Evolutionary conservation across 352 stramenopile species (phyloP).

Genomic region (Phytophthora fragariaefolia): DNA sequence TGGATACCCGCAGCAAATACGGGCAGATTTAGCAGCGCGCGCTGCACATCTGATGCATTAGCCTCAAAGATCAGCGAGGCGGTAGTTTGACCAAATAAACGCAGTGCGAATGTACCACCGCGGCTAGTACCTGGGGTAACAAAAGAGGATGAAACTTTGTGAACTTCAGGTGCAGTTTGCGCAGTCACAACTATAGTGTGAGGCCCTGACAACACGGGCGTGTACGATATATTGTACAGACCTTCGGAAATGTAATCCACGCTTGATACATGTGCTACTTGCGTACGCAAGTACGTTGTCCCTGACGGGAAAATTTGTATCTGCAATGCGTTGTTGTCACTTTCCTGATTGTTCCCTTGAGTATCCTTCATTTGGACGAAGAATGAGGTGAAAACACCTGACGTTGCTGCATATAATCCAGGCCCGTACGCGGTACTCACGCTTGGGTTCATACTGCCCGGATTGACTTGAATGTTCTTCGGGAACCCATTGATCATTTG

Average conservation of each 20-base stretch:
- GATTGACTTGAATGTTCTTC: conserved; percentile 61
- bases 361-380: conserved; percentile 87
- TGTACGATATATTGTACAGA: conserved; percentile 88
- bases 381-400: conserved; percentile 63
- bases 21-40: conserved; percentile 69
- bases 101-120: conserved; percentile 86
- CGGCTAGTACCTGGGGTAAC: conserved; percentile 52
- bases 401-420: conserved; percentile 63
- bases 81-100: conserved; percentile 66
- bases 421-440: conserved; percentile 72
- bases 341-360: conserved; percentile 78
- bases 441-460: conserved; percentile 69
- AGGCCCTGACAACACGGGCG: conserved; percentile 76
- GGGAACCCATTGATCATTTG: conserved; percentile 71
- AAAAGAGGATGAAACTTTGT: conserved; percentile 87
- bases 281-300: conserved; percentile 28
- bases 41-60: conserved; percentile 66
- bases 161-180: conserved; percentile 78
- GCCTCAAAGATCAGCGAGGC: conserved; percentile 84
- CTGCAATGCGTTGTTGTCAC: conserved; percentile 35
- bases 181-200: conserved; percentile 90
- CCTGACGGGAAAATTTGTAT: conserved; percentile 61
- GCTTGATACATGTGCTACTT: conserved; percentile 39
- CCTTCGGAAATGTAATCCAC: conserved; percentile 75
- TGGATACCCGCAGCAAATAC: conserved; percentile 29